A percentile compares a stretch with the other conserved stretches of the same genome.
Evolutionary conservation across 2,329 filamentous ascomycete species (phyloP).

Genomic region (Colletotrichum sp.): DNA sequence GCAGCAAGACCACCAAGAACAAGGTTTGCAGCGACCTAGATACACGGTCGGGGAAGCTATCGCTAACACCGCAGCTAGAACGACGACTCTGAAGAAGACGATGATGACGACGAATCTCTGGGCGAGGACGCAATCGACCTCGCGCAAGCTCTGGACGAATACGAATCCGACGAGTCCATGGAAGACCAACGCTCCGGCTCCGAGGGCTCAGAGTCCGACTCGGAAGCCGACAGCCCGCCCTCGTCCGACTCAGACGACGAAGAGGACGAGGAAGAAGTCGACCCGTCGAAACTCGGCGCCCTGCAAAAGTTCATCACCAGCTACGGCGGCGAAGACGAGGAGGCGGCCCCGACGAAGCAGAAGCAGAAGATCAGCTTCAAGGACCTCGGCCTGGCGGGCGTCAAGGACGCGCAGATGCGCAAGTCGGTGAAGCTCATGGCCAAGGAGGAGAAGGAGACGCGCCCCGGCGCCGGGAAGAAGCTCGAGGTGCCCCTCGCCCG

Average conservation of each 20-base stretch:
- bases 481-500: slow-evolving; percentile 83
- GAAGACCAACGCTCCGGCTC: slow-evolving; percentile 42
- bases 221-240: slow-evolving; percentile 52
- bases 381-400: slow-evolving; percentile 73
- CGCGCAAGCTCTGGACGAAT: slow-evolving; percentile 60
- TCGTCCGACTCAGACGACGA: slow-evolving; percentile 51
- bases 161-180: slow-evolving; percentile 52
- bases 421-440: slow-evolving; percentile 78
- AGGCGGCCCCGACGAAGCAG: slow-evolving; percentile 25
- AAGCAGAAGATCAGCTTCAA: slow-evolving; percentile 71
- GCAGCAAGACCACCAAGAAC: slow-evolving; percentile 44
- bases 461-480: slow-evolving; percentile 61
- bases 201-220: slow-evolving; percentile 44
- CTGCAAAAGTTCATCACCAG: slow-evolving; percentile 73
- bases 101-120: slow-evolving; percentile 62
- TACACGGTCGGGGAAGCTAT: neutral
- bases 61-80: slow-evolving; percentile 47
- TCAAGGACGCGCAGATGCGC: slow-evolving; percentile 77
- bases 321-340: slow-evolving; percentile 66
- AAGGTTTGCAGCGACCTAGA: neutral
- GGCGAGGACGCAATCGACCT: slow-evolving; percentile 65
- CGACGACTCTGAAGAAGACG: slow-evolving; percentile 59
- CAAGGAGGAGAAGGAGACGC: slow-evolving; percentile 60
- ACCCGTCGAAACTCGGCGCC: slow-evolving; percentile 64
- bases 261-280: slow-evolving; percentile 49